phyloP scores from a whole-genome alignment of 352 stramenopile species.

The Phytophthora fragariaefolia region DNA sequence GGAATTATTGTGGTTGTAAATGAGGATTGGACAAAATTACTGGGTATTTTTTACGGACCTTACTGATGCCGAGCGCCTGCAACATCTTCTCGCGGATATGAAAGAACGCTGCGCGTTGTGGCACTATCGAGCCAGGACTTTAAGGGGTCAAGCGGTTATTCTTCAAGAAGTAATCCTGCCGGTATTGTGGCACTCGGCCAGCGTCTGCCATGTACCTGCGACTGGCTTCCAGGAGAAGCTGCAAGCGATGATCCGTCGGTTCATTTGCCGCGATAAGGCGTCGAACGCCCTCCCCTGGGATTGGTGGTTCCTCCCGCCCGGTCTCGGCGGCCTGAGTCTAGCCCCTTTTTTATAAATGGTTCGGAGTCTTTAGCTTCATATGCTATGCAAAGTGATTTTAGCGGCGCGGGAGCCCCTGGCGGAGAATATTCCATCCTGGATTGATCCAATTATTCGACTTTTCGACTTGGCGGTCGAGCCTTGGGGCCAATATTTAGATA shows the following conservation, averaged over 20 bases:
- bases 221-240: background rate
- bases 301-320: background rate
- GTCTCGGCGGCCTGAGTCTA: background rate
- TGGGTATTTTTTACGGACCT: constrained; percentile 2
- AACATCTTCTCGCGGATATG: background rate
- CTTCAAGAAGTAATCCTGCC: constrained; percentile 2
- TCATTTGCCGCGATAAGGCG: background rate
- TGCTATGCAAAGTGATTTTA: background rate
- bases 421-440: background rate
- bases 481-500: background rate
- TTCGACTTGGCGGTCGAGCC: background rate
- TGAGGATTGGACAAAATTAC: background rate
- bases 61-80: background rate
- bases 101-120: constrained; percentile 2
- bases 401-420: background rate
- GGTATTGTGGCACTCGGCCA: constrained; percentile 5
- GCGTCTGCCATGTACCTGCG: background rate
- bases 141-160: background rate
- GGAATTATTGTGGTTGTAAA: background rate
- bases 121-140: constrained; percentile 1
- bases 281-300: background rate
- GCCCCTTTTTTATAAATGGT: background rate
- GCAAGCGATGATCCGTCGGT: background rate
- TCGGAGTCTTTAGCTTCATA: background rate
- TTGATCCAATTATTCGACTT: background rate